Evolutionary conservation across 495 filamentous ascomycete genomes (phyloP).

Genomic region (Melanomma pulvis-pyrius): DNA sequence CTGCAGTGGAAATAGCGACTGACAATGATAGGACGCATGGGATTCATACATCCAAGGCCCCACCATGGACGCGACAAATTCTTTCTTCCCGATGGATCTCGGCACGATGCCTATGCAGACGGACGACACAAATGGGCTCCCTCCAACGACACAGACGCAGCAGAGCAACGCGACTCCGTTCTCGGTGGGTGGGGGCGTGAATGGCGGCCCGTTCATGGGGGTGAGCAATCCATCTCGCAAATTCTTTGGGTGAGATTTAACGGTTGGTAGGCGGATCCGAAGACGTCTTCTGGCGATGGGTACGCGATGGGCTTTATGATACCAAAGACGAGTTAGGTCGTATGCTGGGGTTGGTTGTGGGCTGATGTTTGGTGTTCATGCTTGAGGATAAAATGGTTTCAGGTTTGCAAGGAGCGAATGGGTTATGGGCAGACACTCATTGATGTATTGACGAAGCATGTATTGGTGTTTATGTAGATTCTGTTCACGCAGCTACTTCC

Average conservation of each 20-base stretch:
- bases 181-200: conserved; percentile 23
- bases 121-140: conserved; percentile 14
- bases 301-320: conserved; percentile 30
- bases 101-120: conserved; percentile 25
- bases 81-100: conserved; percentile 44
- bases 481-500: neutral
- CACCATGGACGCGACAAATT: conserved; percentile 39
- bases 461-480: neutral
- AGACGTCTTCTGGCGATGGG: conserved; percentile 22
- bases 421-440: neutral
- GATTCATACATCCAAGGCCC: conserved; percentile 49
- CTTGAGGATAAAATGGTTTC: neutral
- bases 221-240: conserved; percentile 18
- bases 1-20: neutral
- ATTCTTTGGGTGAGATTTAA: neutral
- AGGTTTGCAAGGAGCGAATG: too few relatives aligned
- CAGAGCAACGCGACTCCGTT: conserved; percentile 27
- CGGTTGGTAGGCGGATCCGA: conserved; percentile 16
- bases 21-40: conserved; percentile 41
- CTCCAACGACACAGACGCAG: neutral
- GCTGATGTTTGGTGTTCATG: neutral
- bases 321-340: conserved; percentile 17
- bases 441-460: neutral
- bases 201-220: conserved; percentile 37
- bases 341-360: neutral